Base-by-base conservation (phyloP, 306 rosid species). In the Rosa multiflora region DNA sequence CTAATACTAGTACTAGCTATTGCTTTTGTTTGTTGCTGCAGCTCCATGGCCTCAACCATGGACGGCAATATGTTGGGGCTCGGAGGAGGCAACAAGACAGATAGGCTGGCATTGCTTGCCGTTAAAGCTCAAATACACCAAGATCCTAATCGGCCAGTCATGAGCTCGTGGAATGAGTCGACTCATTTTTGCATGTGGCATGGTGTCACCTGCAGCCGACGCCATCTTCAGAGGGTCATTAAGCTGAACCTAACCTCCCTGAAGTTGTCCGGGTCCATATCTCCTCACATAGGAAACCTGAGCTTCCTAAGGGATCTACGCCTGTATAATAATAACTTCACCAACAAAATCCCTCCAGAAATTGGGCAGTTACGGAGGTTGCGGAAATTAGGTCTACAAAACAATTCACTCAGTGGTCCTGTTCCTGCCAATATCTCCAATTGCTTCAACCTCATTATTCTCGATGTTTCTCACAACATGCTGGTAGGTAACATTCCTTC, bases 231-330 rank as follows among this genome's bases (percentile, higher is more conserved):
- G 49, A 39, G 72, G 51, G 51, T 67, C 72, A 67, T 51, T 20
- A 21, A 40, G 35, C 52, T 68, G 52, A 2, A 68, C 37, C 35
- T 68, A 9, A 1, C 13, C 1, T 68, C 52, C 52, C 52, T 20
- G 4, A 42, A 68, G 1, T n/a, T 42, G 18, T 44, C 4, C 3
- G 73, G 73, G 1, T 68, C 73, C 52, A 68, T 42, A 68, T 68
- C 52, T 20, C 73, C 35, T n/a, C 53, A 44, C 37, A 75, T 87
- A 13, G 89, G 90, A 37, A 89, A 87, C 43, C 82, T 89, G 48
- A 62, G 90, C 40, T 83, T 74, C 70, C 82, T 85, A 44, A 75
- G 78, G 18, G 12, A 1, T 11, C 47, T 87, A 53, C 62, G 17
- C 68, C 49, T 89, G 9, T 0, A 11, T 47, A 63, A 49, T 14